Evolutionary conservation across 2,329 filamentous ascomycete species (phyloP).

Genomic region (Verticillium zaregamsianum): DNA sequence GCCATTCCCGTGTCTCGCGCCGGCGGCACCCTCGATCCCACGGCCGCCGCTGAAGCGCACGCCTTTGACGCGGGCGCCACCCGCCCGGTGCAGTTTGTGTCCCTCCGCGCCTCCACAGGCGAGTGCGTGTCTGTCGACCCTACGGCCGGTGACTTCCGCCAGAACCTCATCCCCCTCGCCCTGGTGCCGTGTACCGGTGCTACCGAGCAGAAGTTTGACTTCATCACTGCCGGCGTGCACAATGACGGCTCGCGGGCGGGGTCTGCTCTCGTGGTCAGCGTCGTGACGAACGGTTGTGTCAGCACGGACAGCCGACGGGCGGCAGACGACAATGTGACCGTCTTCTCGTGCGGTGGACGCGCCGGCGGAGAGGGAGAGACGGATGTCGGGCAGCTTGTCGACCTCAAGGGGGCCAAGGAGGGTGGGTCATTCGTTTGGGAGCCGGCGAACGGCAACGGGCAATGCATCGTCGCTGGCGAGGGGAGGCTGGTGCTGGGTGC

Average conservation of each 20-base stretch:
- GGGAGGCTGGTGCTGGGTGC: constrained; percentile 25
- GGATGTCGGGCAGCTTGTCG: constrained; percentile 43
- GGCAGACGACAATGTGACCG: constrained; percentile 39
- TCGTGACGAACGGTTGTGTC: constrained; percentile 46
- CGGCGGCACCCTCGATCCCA: constrained; percentile 43
- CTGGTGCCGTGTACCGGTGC: constrained; percentile 39
- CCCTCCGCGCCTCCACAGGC: constrained; percentile 43
- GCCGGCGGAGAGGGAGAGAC: constrained; percentile 44
- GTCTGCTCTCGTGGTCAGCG: constrained; percentile 42
- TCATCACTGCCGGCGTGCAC: constrained; percentile 45
- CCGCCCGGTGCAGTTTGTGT: constrained; percentile 38
- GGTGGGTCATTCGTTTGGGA: constrained; percentile 36
- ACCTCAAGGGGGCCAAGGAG: constrained; percentile 20
- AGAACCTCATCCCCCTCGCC: constrained; percentile 47
- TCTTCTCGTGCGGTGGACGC: constrained; percentile 50
- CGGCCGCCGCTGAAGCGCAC: constrained; percentile 45
- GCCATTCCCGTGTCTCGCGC: constrained; percentile 45
- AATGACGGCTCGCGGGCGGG: constrained; percentile 34
- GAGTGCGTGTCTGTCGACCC: constrained; percentile 48
- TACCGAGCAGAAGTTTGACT: constrained; percentile 44
- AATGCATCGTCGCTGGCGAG: constrained; percentile 37
- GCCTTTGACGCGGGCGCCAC: constrained; percentile 41
- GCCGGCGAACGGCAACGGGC: constrained; percentile 36
- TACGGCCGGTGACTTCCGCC: constrained; percentile 48
- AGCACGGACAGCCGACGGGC: constrained; percentile 42